Evolutionary conservation across 805 yeast genomes (phyloP).

Genomic region (Komagataella pastoris): DNA sequence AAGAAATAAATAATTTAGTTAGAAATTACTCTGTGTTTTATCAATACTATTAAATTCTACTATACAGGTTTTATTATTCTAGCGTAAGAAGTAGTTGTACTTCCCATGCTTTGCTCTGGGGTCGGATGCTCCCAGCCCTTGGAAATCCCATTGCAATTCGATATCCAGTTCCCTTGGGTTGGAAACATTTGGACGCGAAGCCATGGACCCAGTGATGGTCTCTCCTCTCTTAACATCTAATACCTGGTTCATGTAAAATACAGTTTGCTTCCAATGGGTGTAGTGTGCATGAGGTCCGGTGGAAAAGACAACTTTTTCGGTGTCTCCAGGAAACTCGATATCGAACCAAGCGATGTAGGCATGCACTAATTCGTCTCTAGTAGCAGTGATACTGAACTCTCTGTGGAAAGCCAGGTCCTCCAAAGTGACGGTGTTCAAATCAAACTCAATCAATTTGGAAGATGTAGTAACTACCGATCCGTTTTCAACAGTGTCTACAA

Average conservation of each 20-base stretch:
- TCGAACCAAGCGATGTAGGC: conserved; percentile 95
- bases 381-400: conserved; percentile 58
- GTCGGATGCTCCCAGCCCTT: conserved; percentile 18
- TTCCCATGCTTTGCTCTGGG: conserved; percentile 45
- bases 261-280: conserved; percentile 99
- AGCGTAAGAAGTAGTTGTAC: conserved; percentile 63
- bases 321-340: conserved; percentile 65
- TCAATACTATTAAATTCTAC: neutral
- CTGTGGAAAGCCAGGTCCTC: conserved; percentile 69
- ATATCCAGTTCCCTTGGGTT: conserved; percentile 91
- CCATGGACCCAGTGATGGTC: conserved; percentile 51
- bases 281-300: conserved; percentile 92
- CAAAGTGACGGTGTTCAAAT: conserved; percentile 77
- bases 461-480: conserved; percentile 60
- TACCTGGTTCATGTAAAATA: conserved; percentile 78
- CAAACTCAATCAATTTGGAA: conserved; percentile 62
- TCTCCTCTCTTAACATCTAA: conserved; percentile 71
- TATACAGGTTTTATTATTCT: conserved; percentile 5
- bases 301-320: conserved; percentile 57
- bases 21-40: conserved; percentile 15
- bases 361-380: conserved; percentile 70
- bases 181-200: conserved; percentile 58
- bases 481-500: conserved; percentile 89
- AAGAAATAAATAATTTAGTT: conserved; percentile 76
- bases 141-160: conserved; percentile 46